Conservation (phyloP, 106 monocot species). For the Triglochin maritima region DNA sequence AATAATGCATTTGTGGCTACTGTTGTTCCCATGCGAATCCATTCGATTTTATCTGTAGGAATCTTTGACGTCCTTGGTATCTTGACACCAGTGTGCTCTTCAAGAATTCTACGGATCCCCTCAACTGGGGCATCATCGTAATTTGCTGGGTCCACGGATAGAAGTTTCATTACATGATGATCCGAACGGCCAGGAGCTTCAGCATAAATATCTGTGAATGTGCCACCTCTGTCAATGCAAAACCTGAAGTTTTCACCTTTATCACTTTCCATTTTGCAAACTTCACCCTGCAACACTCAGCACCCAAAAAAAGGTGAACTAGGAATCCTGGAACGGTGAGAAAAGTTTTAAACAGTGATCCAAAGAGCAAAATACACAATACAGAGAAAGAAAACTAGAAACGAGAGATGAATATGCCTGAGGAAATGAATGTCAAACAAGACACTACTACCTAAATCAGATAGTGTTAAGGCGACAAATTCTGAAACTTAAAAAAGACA, state of each 20-base stretch:
- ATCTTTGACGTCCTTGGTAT: slow-evolving; percentile 76
- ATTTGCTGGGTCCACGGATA: slow-evolving; percentile 85
- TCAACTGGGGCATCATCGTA: slow-evolving; percentile 92
- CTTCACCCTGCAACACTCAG: neutral
- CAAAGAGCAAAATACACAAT: no score
- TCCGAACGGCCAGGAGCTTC: slow-evolving; percentile 64
- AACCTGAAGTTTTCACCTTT: slow-evolving; percentile 63
- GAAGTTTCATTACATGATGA: slow-evolving; percentile 63
- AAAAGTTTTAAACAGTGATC: no score
- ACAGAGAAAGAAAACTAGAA: no score
- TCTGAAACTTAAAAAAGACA: no score
- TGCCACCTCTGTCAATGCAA: slow-evolving; percentile 95
- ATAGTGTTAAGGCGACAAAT: no score
- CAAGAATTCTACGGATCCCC: slow-evolving; percentile 80
- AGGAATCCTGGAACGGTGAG: no score
- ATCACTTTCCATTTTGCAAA: slow-evolving; percentile 32
- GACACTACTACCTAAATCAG: no score
- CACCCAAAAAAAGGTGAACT: no score
- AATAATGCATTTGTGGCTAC: slow-evolving; percentile 97
- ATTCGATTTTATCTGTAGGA: slow-evolving; percentile 78
- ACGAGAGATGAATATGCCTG: no score
- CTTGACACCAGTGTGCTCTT: slow-evolving; percentile 49
- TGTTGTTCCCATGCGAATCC: slow-evolving; percentile 98
- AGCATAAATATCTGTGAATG: slow-evolving; percentile 94
- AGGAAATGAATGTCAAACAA: no score